Conservation (phyloP, 1,139 yeast species). For the Sugiyamaella pinicola region DNA sequence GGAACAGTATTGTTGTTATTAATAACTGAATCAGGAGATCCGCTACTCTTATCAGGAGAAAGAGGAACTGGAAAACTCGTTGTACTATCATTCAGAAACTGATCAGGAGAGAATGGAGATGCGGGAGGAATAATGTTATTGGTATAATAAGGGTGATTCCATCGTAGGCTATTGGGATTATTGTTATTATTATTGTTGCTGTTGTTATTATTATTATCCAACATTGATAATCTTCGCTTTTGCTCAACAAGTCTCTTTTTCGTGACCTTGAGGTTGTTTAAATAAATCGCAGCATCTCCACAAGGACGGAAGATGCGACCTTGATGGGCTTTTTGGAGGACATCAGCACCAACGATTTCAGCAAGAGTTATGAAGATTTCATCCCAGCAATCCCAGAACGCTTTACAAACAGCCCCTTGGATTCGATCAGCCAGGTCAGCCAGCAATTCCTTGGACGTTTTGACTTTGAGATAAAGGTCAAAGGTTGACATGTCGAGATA, state of each 20-base stretch:
- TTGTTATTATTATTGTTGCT: neutral
- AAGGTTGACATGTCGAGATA: conserved; percentile 29
- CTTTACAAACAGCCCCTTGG: conserved; percentile 42
- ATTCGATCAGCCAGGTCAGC: conserved; percentile 39
- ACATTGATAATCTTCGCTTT: conserved; percentile 30
- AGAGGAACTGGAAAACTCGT: conserved; percentile 5
- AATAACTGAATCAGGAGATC: conserved; percentile 20
- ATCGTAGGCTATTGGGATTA: neutral
- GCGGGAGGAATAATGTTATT: conserved; percentile 1
- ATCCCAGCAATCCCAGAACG: conserved; percentile 44
- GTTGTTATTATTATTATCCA: conserved; percentile 7
- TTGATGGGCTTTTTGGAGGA: conserved; percentile 34
- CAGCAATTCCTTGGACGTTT: conserved; percentile 35
- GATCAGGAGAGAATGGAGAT: conserved; percentile 10
- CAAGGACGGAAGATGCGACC: conserved; percentile 41
- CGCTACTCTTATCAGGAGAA: conserved; percentile 22
- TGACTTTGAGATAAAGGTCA: conserved; percentile 35
- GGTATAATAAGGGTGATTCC: neutral
- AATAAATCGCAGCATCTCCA: conserved; percentile 40
- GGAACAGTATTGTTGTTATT: conserved; percentile 1
- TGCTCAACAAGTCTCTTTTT: conserved; percentile 32
- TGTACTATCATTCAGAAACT: conserved; percentile 9
- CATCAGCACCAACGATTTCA: conserved; percentile 38
- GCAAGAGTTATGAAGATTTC: conserved; percentile 38
- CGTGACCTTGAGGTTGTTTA: conserved; percentile 33